Conservation (phyloP, 139 green algal species). For the Micractinium sp. region DNA sequence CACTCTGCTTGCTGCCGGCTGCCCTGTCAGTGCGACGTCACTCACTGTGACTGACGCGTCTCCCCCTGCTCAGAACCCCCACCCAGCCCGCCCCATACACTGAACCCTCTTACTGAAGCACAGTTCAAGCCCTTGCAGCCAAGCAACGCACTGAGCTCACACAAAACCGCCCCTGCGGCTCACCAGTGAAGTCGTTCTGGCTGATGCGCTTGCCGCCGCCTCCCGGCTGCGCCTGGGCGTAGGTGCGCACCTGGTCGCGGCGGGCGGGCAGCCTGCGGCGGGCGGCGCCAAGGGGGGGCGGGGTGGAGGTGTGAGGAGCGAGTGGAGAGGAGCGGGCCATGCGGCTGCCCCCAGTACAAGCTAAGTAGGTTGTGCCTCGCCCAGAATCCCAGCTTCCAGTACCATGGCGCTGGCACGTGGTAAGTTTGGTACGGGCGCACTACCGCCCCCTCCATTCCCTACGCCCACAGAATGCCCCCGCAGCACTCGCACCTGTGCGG, state of each 20-base stretch:
- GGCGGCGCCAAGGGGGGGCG: too few species aligned
- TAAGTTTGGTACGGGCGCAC: not conserved
- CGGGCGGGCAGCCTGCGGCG: not conserved
- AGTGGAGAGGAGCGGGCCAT: not conserved
- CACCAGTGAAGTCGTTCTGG: slow-evolving; percentile 92
- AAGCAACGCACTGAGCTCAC: slow-evolving; percentile 52
- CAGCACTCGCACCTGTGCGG: not conserved
- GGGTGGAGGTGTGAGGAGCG: not conserved
- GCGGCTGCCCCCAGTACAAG: not conserved
- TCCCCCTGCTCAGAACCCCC: too few species aligned
- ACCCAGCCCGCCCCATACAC: too few species aligned
- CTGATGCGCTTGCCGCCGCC: slow-evolving; percentile 77
- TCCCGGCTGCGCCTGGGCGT: slow-evolving; percentile 13
- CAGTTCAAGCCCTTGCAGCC: not conserved
- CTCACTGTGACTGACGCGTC: too few species aligned
- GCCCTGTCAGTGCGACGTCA: too few species aligned
- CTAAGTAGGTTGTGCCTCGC: too few species aligned
- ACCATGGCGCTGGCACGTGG: not conserved
- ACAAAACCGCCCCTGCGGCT: slow-evolving; percentile 78
- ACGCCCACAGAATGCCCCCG: not conserved
- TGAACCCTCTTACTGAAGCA: too few species aligned
- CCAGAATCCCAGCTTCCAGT: too few species aligned
- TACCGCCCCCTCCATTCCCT: not conserved
- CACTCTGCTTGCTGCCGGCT: too few species aligned
- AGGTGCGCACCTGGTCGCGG: slow-evolving; percentile 18